phyloP scores from a whole-genome alignment of 441 rosid genomes.

The Euphorbia schlechtendalii region DNA sequence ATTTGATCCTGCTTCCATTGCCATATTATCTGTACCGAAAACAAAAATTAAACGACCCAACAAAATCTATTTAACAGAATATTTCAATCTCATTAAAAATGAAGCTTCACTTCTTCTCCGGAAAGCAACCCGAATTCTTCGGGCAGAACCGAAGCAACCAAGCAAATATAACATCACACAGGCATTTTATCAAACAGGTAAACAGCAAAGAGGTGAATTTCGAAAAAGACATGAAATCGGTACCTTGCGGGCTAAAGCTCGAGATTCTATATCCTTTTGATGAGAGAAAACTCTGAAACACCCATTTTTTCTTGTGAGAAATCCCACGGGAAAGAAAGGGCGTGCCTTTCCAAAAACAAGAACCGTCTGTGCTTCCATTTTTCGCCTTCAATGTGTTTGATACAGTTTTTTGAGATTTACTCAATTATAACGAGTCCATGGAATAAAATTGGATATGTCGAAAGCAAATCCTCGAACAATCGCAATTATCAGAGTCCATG shows the following conservation, averaged over 20 bases:
- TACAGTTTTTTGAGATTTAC: neutral
- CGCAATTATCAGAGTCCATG: neutral
- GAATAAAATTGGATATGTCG: neutral
- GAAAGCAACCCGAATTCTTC: neutral
- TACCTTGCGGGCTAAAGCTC: slow-evolving; percentile 16
- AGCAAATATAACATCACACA: neutral
- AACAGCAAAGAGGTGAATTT: neutral
- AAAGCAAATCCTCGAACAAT: neutral
- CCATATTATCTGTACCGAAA: slow-evolving; percentile 27
- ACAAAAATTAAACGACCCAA: neutral
- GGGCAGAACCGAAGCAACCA: neutral
- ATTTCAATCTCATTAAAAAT: neutral
- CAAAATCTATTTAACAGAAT: neutral
- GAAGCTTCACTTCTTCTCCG: neutral
- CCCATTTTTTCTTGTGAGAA: neutral
- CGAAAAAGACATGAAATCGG: neutral
- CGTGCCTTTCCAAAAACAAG: neutral
- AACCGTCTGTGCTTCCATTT: slow-evolving; percentile 9
- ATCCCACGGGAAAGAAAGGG: neutral
- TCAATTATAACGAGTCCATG: neutral
- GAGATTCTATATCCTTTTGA: slow-evolving; percentile 3
- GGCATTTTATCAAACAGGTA: neutral
- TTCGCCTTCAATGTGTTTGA: neutral
- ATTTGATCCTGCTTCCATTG: slow-evolving; percentile 23
- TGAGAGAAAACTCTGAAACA: slow-evolving; percentile 6